phyloP scores from a whole-genome alignment of 805 yeast genomes.

The Ogataea paradorogensis region DNA sequence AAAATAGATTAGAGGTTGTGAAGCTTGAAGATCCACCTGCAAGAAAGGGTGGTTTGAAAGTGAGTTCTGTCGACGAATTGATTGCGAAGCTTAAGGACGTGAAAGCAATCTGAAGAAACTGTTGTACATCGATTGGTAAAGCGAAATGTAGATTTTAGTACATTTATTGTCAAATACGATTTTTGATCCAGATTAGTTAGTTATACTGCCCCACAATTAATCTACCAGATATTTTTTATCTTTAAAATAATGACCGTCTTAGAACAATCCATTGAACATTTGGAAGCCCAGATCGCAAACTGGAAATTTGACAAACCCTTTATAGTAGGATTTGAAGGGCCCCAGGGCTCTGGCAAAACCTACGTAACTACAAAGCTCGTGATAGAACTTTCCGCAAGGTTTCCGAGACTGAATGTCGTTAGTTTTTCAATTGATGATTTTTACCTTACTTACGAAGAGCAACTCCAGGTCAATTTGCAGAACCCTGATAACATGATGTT shows the following conservation, averaged over 20 bases:
- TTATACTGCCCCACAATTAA: constrained; percentile 4
- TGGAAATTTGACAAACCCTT: constrained; percentile 32
- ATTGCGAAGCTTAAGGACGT: constrained; percentile 71
- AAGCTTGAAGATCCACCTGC: constrained; percentile 83
- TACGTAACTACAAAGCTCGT: constrained; percentile 46
- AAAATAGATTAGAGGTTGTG: constrained; percentile 62
- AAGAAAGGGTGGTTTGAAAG: constrained; percentile 79
- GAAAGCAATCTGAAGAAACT: constrained; percentile 52
- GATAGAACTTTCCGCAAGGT: constrained; percentile 31
- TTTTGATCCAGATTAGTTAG: too few species aligned
- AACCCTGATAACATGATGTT: constrained; percentile 45
- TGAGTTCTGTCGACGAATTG: constrained; percentile 78
- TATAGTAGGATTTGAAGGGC: constrained; percentile 60
- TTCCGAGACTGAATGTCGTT: constrained; percentile 39
- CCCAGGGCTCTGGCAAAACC: constrained; percentile 81
- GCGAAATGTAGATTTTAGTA: too few species aligned
- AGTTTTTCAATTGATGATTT: constrained; percentile 82
- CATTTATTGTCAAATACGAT: background rate
- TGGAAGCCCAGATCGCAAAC: constrained; percentile 29
- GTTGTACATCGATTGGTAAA: background rate
- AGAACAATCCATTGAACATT: constrained; percentile 23
- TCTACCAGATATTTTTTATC: background rate
- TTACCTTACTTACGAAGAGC: constrained; percentile 67
- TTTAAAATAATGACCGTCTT: constrained; percentile 17
- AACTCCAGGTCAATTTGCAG: constrained; percentile 40